Evolutionary conservation across 2,329 filamentous ascomycete genomes (phyloP).

Genomic region (Aspergillus ustus): DNA sequence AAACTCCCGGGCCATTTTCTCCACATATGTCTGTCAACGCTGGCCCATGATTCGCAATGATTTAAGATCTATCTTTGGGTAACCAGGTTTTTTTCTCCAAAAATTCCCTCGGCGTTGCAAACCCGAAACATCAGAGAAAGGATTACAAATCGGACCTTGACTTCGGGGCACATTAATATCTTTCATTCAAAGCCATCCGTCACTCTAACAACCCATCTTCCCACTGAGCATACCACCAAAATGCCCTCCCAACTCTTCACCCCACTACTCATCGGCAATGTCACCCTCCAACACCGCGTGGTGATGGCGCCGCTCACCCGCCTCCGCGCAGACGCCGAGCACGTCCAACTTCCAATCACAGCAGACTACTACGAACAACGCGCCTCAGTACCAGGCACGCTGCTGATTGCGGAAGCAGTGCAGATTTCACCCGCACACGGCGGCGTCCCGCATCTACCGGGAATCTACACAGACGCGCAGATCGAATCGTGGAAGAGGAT

Average conservation of each 20-base stretch:
- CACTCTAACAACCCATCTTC: too few relatives aligned
- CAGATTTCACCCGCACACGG: constrained; percentile 54
- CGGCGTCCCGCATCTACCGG: constrained; percentile 59
- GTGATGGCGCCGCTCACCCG: neutral
- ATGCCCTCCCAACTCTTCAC: neutral
- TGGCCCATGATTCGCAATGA: too few relatives aligned
- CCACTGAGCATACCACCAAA: too few relatives aligned
- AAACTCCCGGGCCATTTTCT: too few relatives aligned
- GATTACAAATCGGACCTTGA: too few relatives aligned
- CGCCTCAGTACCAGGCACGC: constrained; percentile 56
- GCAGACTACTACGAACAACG: constrained; percentile 44
- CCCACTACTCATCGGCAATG: neutral
- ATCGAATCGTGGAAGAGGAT: constrained; percentile 64
- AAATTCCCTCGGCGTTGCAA: too few relatives aligned
- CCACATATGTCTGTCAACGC: too few relatives aligned
- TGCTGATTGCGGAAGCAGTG: constrained; percentile 64
- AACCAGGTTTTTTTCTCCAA: too few relatives aligned
- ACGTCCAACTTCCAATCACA: neutral
- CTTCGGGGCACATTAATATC: too few relatives aligned
- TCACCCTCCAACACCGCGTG: neutral
- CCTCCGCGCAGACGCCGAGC: neutral
- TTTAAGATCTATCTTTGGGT: too few relatives aligned
- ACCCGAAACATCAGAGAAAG: too few relatives aligned
- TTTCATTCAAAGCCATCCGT: too few relatives aligned
- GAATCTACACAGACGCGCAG: constrained; percentile 61